Evolutionary conservation across 805 yeast genomes (phyloP), one percentile per base, ranked within the genome.

Genomic region (Ogataea thermomethanolica): DNA sequence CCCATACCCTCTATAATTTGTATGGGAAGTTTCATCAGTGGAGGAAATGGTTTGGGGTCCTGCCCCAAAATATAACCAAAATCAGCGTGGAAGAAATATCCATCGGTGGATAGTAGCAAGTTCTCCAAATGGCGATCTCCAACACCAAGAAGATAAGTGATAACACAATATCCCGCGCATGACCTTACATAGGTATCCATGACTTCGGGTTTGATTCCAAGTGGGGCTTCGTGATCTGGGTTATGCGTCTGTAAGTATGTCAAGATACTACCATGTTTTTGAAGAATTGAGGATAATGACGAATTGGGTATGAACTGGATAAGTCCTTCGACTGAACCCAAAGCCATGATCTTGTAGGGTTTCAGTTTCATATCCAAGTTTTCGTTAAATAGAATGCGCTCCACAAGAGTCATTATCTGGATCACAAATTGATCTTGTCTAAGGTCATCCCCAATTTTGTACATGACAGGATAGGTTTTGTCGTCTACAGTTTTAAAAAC

Each of bases 1-100:
- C 99, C 99, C 88, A 93, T 93, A 0, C 97, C 98, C 50, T 93
- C 99, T 29, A 93, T 85, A 12, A 93, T 84, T 62, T 93, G 99
- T 29, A 93, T 93, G 0, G 99, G 99, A 27, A 93, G 67, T 57
- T 93, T 93, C 97, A 93, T 93, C 65, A 91, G 71, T 1, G 99
- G 99, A 10, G 99, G 98, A 65, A 93, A 93, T 10, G 98, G 98
- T 60, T 93, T 93, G 2, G 99, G 99, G 61, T 93, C 99, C 38
- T 90, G 81, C 0, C 99, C 99, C 39, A 93, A 67, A 35, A 93
- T 91, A 56, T 93, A 93, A 1, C 99, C 99, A 62, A 87, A 93
- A 64, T 93, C 99, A 1, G 96, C 97, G 64, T 93, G 99, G 77
- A 95, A 91, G 59, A 93, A 93, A 52, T 80, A 86, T 2, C 95